A percentile compares a stretch with the other conserved stretches of the same genome.
Evolutionary conservation across 768 basidiomycete species (phyloP).

Genomic region (Boletellus sp.): DNA sequence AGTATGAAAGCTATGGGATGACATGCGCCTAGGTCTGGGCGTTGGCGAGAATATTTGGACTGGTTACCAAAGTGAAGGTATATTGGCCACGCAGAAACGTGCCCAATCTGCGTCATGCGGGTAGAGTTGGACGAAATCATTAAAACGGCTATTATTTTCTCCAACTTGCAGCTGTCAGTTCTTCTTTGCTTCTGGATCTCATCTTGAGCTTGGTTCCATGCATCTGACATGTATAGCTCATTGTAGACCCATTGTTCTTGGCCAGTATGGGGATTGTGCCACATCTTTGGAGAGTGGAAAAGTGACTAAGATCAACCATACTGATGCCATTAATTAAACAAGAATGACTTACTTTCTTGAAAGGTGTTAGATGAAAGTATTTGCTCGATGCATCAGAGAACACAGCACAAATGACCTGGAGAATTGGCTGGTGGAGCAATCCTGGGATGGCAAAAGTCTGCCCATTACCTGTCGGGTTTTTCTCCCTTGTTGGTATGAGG

Average conservation of each 20-base stretch:
- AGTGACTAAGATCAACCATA: too few relatives aligned
- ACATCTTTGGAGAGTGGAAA: constrained; percentile 1
- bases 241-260: background rate
- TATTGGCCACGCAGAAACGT: too few relatives aligned
- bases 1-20: constrained; percentile 25
- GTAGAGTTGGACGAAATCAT: too few relatives aligned
- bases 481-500: too few relatives aligned
- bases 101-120: too few relatives aligned
- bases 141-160: too few relatives aligned
- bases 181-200: background rate
- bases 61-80: too few relatives aligned
- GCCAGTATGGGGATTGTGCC: background rate
- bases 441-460: background rate
- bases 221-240: background rate
- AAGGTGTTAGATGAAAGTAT: background rate
- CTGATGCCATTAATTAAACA: too few relatives aligned
- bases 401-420: background rate
- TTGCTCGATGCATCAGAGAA: background rate
- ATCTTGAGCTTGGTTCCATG: background rate
- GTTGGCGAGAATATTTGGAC: constrained; percentile 17
- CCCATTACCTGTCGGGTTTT: background rate
- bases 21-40: constrained; percentile 7
- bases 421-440: background rate
- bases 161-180: constrained; percentile 27
- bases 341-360: too few relatives aligned